A percentile compares a stretch with the other conserved stretches of the same genome.
Evolutionary conservation across 2,329 filamentous ascomycete species (phyloP).

Genomic region (Stachybotrys chartarum): DNA sequence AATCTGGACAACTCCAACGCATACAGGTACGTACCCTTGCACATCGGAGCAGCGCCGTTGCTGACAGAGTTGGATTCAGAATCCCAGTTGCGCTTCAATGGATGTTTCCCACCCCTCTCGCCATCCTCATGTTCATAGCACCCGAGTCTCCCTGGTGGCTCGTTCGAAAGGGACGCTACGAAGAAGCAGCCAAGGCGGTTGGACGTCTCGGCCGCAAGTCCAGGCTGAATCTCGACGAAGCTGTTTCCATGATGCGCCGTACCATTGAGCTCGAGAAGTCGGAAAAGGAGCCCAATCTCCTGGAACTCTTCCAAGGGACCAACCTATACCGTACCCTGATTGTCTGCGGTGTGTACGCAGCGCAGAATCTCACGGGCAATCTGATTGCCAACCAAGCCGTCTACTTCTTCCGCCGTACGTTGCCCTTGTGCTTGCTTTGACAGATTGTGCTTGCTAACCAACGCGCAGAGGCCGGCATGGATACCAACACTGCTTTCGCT

Average conservation of each 20-base stretch:
- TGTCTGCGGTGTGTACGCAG: slow-evolving; percentile 48
- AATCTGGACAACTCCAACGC: slow-evolving; percentile 1
- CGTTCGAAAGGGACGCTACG: slow-evolving; percentile 36
- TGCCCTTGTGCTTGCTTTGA: background rate
- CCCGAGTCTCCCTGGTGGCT: slow-evolving; percentile 50
- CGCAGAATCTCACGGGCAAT: slow-evolving; percentile 54
- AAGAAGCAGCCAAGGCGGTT: slow-evolving; percentile 35
- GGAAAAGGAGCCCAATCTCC: slow-evolving; percentile 32
- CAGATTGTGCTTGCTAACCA: background rate
- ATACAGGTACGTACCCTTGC: slow-evolving; percentile 12
- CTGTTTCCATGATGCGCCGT: slow-evolving; percentile 50
- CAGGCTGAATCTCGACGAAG: slow-evolving; percentile 18
- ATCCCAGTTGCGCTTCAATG: slow-evolving; percentile 50
- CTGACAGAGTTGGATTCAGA: slow-evolving; percentile 21
- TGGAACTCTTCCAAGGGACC: slow-evolving; percentile 47
- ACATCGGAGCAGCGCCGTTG: slow-evolving; percentile 12
- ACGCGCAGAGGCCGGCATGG: slow-evolving; percentile 52
- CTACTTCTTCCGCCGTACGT: slow-evolving; percentile 45
- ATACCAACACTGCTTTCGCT: slow-evolving; percentile 46
- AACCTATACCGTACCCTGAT: slow-evolving; percentile 48
- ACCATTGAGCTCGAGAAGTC: slow-evolving; percentile 44
- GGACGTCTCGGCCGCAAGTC: slow-evolving; percentile 33
- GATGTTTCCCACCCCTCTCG: slow-evolving; percentile 50
- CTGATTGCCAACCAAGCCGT: slow-evolving; percentile 55
- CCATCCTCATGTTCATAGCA: slow-evolving; percentile 41